Evolutionary conservation across 139 green algal species (phyloP).

Genomic region (Tetraselmis chui): DNA sequence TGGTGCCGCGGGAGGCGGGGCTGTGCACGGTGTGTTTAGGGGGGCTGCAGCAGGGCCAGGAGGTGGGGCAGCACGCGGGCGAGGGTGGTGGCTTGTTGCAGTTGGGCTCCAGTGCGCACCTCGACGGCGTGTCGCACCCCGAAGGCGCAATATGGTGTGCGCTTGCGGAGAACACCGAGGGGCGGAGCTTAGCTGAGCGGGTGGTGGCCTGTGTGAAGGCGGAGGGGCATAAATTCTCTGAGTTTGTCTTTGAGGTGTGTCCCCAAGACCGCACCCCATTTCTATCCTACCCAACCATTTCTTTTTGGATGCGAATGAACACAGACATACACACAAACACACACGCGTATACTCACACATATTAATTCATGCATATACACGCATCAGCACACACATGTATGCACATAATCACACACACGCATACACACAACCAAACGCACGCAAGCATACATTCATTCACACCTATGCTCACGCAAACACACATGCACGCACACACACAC

Average conservation of each 20-base stretch:
- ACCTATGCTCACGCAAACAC: too few species aligned
- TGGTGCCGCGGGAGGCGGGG: background rate
- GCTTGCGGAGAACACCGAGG: background rate
- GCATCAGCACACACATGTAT: background rate
- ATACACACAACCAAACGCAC: too few species aligned
- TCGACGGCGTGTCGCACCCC: background rate
- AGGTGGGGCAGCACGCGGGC: background rate
- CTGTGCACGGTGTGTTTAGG: background rate
- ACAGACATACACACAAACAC: too few species aligned
- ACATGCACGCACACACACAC: too few species aligned
- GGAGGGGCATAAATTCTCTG: background rate
- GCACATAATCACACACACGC: too few species aligned
- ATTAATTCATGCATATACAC: background rate
- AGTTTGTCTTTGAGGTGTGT: background rate
- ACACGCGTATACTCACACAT: too few species aligned
- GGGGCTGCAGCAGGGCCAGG: background rate
- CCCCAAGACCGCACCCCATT: too few species aligned
- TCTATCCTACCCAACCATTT: too few species aligned
- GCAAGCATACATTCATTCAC: too few species aligned
- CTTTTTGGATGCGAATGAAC: too few species aligned
- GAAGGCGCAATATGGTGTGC: background rate
- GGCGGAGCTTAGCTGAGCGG: background rate
- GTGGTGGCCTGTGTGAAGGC: background rate
- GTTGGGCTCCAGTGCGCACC: background rate
- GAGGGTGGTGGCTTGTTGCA: background rate